Evolutionary conservation across 1,284 basidiomycete species (phyloP).

Genomic region (Cryptococcus sp.): DNA sequence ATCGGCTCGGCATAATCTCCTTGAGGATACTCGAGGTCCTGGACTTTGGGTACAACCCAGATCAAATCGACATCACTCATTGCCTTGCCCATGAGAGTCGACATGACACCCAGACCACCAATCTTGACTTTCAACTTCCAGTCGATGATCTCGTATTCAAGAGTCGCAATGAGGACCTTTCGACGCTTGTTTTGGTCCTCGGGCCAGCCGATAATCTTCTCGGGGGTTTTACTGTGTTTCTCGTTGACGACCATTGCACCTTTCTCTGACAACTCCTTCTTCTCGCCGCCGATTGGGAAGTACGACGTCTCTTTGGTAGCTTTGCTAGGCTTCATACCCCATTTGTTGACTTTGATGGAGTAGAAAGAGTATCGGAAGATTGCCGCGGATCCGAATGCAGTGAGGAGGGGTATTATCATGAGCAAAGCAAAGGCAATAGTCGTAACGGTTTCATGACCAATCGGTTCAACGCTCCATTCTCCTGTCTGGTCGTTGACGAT

Average conservation of each 20-base stretch:
- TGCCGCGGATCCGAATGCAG: slow-evolving; percentile 74
- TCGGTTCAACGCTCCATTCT: slow-evolving; percentile 74
- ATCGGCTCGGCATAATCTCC: slow-evolving; percentile 89
- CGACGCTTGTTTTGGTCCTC: slow-evolving; percentile 84
- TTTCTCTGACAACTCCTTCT: slow-evolving; percentile 51
- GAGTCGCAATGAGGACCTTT: slow-evolving; percentile 83
- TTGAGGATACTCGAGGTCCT: slow-evolving; percentile 84
- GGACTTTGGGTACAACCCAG: slow-evolving; percentile 91
- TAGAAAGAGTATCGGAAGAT: slow-evolving; percentile 95
- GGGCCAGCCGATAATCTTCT: slow-evolving; percentile 84
- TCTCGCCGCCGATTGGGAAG: slow-evolving; percentile 61
- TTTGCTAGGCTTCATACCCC: slow-evolving; percentile 68
- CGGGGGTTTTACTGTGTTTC: slow-evolving; percentile 61
- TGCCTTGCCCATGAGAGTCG: slow-evolving; percentile 90
- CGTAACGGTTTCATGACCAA: slow-evolving; percentile 74
- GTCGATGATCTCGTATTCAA: slow-evolving; percentile 93
- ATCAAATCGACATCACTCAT: slow-evolving; percentile 93
- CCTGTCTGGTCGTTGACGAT: slow-evolving; percentile 73
- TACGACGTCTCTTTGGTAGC: slow-evolving; percentile 54
- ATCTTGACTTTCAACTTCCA: slow-evolving; percentile 97
- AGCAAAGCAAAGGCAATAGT: slow-evolving; percentile 83
- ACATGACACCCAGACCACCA: slow-evolving; percentile 94
- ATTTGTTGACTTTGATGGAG: slow-evolving; percentile 89
- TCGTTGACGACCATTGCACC: slow-evolving; percentile 56
- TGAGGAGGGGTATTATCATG: slow-evolving; percentile 76